A percentile compares a stretch with the other conserved stretches of the same genome.
These are phyloP conservation scores for Senna tora DNA, from an alignment of 306 rosid species.

Conservation along the genomic window DNA sequence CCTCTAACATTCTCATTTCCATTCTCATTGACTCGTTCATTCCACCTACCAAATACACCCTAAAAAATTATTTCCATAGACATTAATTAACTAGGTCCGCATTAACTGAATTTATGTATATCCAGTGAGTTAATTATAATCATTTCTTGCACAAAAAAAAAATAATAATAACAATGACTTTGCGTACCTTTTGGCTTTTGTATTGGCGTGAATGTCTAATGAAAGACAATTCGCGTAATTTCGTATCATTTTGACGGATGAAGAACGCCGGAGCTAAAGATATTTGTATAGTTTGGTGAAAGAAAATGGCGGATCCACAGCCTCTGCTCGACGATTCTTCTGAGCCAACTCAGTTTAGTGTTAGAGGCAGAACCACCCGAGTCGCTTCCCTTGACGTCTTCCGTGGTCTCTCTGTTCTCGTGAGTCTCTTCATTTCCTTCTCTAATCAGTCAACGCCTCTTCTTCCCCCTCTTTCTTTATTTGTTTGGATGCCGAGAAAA, in stretches of 20 bases:
- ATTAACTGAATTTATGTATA: too few species aligned
- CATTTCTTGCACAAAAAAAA: background rate
- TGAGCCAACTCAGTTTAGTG: slow-evolving; percentile 27
- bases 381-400: slow-evolving; percentile 87
- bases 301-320: slow-evolving; percentile 54
- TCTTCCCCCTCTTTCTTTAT: background rate
- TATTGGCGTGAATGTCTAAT: background rate
- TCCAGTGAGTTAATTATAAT: too few species aligned
- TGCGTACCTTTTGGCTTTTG: background rate
- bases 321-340: slow-evolving; percentile 40
- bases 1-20: too few species aligned
- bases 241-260: background rate
- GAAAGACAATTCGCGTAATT: background rate
- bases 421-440: slow-evolving; percentile 35
- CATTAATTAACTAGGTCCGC: too few species aligned
- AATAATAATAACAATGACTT: background rate
- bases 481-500: background rate
- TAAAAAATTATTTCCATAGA: too few species aligned
- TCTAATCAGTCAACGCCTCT: slow-evolving; percentile 5
- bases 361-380: slow-evolving; percentile 36
- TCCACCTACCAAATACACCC: too few species aligned
- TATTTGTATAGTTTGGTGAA: slow-evolving; percentile 22
- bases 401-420: slow-evolving; percentile 93
- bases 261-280: slow-evolving; percentile 15
- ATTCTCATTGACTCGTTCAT: too few species aligned